Conservation (phyloP, 1,139 yeast genomes). For the Hyphopichia fennica region DNA sequence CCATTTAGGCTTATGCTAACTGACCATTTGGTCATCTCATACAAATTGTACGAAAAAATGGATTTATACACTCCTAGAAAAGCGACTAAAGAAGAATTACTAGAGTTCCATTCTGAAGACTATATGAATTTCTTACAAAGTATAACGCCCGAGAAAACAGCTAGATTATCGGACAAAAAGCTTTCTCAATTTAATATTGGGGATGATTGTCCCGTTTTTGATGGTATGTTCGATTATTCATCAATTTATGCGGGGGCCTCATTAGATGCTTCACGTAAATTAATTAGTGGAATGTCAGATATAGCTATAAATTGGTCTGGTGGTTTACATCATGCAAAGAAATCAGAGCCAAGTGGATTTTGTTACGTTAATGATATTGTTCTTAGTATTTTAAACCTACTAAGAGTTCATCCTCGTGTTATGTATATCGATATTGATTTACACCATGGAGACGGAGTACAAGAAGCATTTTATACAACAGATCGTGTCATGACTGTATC, state of each 20-base stretch:
- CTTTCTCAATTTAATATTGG: conserved; percentile 87
- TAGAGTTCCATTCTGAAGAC: conserved; percentile 83
- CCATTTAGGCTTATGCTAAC: conserved; percentile 95
- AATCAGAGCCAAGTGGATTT: conserved; percentile 90
- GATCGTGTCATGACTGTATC: conserved; percentile 95
- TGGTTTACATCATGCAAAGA: conserved; percentile 95
- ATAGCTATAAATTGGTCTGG: conserved; percentile 98
- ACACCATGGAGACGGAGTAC: conserved; percentile 98
- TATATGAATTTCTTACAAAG: conserved; percentile 76
- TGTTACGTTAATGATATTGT: conserved; percentile 96
- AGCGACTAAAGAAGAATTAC: conserved; percentile 78
- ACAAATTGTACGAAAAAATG: conserved; percentile 86
- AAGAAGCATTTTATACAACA: conserved; percentile 93
- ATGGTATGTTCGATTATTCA: conserved; percentile 88
- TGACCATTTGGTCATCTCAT: conserved; percentile 84
- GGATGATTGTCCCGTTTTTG: conserved; percentile 97
- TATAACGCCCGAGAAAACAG: conserved; percentile 79
- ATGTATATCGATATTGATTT: conserved; percentile 92
- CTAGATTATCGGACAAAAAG: conserved; percentile 54
- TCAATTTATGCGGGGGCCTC: conserved; percentile 90
- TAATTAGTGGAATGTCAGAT: conserved; percentile 83
- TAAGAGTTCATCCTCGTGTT: conserved; percentile 87
- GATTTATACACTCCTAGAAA: conserved; percentile 80
- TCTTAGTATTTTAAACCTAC: conserved; percentile 74
- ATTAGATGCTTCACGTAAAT: conserved; percentile 85